These are phyloP conservation scores for Basipetospora chlamydospora DNA, from an alignment of 2,329 filamentous ascomycete species.

Conservation along the genomic window DNA sequence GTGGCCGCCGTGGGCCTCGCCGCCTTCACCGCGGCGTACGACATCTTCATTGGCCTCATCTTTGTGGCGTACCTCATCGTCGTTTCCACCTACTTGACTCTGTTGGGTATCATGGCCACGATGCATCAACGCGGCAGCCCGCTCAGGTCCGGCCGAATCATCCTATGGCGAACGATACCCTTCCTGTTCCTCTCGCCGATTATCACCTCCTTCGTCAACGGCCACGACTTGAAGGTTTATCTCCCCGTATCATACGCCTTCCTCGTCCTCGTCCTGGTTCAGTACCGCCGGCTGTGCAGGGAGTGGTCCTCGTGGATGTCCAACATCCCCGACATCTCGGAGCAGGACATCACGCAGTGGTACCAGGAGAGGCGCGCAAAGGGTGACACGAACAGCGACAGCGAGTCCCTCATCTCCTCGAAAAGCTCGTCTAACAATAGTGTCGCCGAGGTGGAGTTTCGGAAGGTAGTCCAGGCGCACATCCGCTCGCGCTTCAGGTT, in stretches of 20 bases:
- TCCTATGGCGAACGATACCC: conserved; percentile 40
- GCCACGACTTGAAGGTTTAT: conserved; percentile 41
- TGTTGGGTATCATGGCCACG: conserved; percentile 36
- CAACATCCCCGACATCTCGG: conserved; percentile 31
- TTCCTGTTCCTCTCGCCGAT: conserved; percentile 42
- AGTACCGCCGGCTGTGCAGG: conserved; percentile 36
- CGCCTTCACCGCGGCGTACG: conserved; percentile 28
- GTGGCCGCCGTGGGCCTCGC: conserved; percentile 31
- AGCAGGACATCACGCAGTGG: conserved; percentile 35
- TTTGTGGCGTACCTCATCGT: conserved; percentile 45
- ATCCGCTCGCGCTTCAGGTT: not conserved
- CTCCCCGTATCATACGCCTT: conserved; percentile 38
- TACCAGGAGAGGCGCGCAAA: conserved; percentile 18
- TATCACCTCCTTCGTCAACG: conserved; percentile 34
- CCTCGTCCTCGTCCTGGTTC: conserved; percentile 32
- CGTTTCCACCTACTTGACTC: conserved; percentile 42
- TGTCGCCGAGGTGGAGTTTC: conserved; percentile 12
- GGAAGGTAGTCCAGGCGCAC: conserved; percentile 16
- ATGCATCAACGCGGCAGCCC: conserved; percentile 39
- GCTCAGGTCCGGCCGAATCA: conserved; percentile 40
- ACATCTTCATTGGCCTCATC: conserved; percentile 30
- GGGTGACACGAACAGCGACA: conserved; percentile 7
- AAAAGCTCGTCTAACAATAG: not conserved
- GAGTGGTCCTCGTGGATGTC: conserved; percentile 46
- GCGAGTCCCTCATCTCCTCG: conserved; percentile 11